Conservation (phyloP, 2,329 filamentous ascomycete genomes). For the Dryadomyces sulphureus region DNA sequence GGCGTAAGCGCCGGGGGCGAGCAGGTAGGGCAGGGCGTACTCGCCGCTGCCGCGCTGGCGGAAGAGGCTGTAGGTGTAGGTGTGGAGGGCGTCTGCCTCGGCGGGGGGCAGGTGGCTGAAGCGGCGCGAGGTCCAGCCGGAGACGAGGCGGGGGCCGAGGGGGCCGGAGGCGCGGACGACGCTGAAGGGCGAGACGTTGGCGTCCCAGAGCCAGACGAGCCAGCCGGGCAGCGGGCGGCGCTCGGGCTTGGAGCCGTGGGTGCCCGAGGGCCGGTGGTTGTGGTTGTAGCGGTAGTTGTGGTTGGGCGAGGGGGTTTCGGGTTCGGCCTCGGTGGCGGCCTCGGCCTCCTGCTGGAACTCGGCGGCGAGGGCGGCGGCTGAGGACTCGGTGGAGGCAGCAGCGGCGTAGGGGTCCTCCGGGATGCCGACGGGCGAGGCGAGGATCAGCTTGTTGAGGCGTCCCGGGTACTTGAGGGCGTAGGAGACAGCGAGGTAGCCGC, state of each 20-base stretch:
- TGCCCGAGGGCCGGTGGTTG: constrained; percentile 9
- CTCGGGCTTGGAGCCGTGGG: constrained; percentile 12
- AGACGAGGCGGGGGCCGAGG: constrained; percentile 79
- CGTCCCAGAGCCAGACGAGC: constrained; percentile 90
- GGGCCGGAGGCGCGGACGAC: constrained; percentile 80
- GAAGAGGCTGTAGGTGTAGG: constrained; percentile 91
- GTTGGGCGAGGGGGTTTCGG: not conserved
- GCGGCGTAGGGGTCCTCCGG: constrained; percentile 92
- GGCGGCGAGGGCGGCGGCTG: constrained; percentile 55
- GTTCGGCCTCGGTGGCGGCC: not conserved
- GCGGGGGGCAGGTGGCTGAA: constrained; percentile 75
- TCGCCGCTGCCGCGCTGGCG: constrained; percentile 84
- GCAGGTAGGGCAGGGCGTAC: constrained; percentile 81
- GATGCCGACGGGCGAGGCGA: constrained; percentile 87
- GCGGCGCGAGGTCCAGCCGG: constrained; percentile 83
- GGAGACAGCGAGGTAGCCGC: constrained; percentile 86
- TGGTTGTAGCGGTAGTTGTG: constrained; percentile 22
- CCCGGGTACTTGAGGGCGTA: constrained; percentile 96
- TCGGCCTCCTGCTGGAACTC: constrained; percentile 59
- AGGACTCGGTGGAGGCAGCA: no score
- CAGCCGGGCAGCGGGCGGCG: constrained; percentile 59
- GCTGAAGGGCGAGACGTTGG: constrained; percentile 90
- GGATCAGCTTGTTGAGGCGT: constrained; percentile 84
- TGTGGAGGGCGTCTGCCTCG: constrained; percentile 74
- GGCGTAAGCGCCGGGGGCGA: constrained; percentile 87